These are phyloP conservation scores for Pseudogymnoascus sp. DNA, from an alignment of 2,329 filamentous ascomycete species.

Conservation along the genomic window DNA sequence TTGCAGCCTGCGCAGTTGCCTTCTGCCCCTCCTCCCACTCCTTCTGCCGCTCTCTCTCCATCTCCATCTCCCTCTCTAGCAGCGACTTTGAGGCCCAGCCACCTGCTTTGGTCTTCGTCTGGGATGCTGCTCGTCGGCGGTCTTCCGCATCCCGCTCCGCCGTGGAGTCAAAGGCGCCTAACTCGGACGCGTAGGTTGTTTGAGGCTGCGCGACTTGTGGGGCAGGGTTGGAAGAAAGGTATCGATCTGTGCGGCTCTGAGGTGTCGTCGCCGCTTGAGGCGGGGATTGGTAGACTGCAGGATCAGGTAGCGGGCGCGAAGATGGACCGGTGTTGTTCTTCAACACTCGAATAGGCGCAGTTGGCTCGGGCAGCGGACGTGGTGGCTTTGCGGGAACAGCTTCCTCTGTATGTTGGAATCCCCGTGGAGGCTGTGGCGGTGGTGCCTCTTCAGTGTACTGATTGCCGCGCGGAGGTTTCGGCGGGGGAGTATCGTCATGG, in stretches of 20 bases:
- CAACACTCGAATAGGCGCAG: constrained; percentile 22
- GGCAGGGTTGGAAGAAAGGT: constrained; percentile 39
- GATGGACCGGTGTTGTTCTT: constrained; percentile 26
- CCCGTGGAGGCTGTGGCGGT: constrained; percentile 6
- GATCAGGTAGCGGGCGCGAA: constrained; percentile 32
- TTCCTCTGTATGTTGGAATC: background rate
- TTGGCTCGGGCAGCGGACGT: constrained; percentile 27
- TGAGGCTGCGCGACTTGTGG: constrained; percentile 30
- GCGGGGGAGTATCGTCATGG: constrained; percentile 15
- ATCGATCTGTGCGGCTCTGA: constrained; percentile 40
- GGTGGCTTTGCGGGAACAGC: constrained; percentile 21
- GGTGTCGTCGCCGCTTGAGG: constrained; percentile 14
- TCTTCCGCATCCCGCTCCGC: constrained; percentile 44
- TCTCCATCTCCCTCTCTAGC: constrained; percentile 53
- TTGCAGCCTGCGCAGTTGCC: constrained; percentile 48
- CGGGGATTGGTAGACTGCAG: constrained; percentile 14
- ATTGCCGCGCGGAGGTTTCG: constrained; percentile 11
- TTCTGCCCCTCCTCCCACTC: constrained; percentile 69
- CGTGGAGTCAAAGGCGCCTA: constrained; percentile 32
- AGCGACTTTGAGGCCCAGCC: constrained; percentile 47
- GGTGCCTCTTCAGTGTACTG: constrained; percentile 18
- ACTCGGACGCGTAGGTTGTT: constrained; percentile 33
- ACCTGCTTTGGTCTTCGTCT: constrained; percentile 43
- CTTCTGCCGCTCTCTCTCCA: constrained; percentile 48
- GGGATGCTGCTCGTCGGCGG: constrained; percentile 37